A percentile compares a stretch with the other conserved stretches of the same genome.
Conservation (phyloP, 1,139 yeast genomes). For the Geotrichum restrictum region DNA sequence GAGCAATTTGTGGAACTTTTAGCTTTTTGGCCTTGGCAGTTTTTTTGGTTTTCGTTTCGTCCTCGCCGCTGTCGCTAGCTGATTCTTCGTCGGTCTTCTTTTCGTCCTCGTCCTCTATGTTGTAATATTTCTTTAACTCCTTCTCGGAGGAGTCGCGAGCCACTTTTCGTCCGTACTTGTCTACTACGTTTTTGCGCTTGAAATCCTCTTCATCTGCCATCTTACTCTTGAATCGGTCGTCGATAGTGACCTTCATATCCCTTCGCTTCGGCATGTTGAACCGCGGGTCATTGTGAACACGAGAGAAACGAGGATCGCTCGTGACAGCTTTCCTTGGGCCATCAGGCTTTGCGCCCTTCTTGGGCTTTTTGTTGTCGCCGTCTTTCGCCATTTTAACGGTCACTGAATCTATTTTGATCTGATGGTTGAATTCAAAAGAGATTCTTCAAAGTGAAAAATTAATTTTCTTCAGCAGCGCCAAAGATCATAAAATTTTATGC, state of each 20-base stretch:
- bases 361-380: constrained; percentile 1
- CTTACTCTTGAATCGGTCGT: constrained; percentile 71
- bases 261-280: constrained; percentile 71
- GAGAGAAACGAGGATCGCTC: constrained; percentile 69
- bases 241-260: constrained; percentile 72
- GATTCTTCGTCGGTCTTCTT: constrained; percentile 18
- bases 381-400: constrained; percentile 10
- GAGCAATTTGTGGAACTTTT: neutral
- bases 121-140: constrained; percentile 65
- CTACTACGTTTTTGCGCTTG: constrained; percentile 62
- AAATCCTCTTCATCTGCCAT: constrained; percentile 56
- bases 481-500: constrained; percentile 2
- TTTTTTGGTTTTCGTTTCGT: constrained; percentile 31
- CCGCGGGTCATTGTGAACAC: constrained; percentile 83
- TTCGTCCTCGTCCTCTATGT: constrained; percentile 43
- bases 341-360: constrained; percentile 17
- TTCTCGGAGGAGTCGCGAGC: constrained; percentile 43
- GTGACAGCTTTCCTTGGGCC: constrained; percentile 42
- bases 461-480: too few relatives aligned
- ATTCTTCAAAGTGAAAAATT: neutral
- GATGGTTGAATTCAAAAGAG: neutral
- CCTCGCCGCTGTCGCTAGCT: constrained; percentile 19
- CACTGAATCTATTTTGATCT: neutral
- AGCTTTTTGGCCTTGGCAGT: constrained; percentile 25
- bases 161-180: constrained; percentile 79